Evolutionary conservation across 2,329 filamentous ascomycete species (phyloP), one percentile per base, ranked within the genome.

Genomic region (Pseudogymnoascus sp.): DNA sequence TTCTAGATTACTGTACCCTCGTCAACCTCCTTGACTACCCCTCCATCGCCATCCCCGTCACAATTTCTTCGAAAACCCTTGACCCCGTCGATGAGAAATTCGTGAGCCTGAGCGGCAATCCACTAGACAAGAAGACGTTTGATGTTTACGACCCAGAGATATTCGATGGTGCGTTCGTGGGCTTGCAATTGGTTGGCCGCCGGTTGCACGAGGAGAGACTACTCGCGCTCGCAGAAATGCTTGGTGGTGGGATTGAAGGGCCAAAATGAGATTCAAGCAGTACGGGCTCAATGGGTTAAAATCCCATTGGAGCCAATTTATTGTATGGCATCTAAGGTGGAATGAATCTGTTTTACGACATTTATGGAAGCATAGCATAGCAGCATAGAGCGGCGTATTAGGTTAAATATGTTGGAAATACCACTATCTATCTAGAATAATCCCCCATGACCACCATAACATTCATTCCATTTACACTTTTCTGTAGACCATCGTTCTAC

Each of bases 1-100:
- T 37, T 16, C 7, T 3, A 75, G 74, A 65, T 3, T 76, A 76
- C 5, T 73, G 72, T 1, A 68, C 70, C 37, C 63, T 75, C 11
- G 75, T 84, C 50, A 87, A 86, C 66, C 59, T 83, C 16, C 66
- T 85, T 16, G 83, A 86, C 68, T 86, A 86, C 63, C 82, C 79
- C 1, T 75, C 75, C 33, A 78, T 79, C 0, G 76, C 81, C 1
- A 75, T 87, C 16, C 84, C 84, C 0, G 80, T 86, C 1, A 84
- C 82, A 5, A 25, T 50, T 12, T 50, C 44, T 4, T 50, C 44
- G 12, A 23, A 23, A 50, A 50, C 44, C 7, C 44, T 50, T 14
- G 69, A 70, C 50, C 61, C 66, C 14, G 64, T 59, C 33, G 62
- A 61, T 31, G 16, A 35, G 12, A 31, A 53, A 16, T 65, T 63